phyloP scores from a whole-genome alignment of 768 basidiomycete genomes.

The Rhizopogon rudus region DNA sequence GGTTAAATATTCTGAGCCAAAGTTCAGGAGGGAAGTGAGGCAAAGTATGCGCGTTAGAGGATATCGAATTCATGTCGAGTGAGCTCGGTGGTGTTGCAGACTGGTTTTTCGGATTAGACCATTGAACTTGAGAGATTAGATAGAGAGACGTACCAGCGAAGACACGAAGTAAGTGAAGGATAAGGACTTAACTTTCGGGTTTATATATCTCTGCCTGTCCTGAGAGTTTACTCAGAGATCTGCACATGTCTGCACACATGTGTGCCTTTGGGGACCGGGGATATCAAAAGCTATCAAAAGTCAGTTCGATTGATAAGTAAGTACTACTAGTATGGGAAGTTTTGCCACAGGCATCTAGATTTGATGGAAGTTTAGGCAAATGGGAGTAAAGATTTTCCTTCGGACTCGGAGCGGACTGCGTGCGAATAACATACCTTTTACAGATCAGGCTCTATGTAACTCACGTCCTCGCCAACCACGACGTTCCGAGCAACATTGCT shows the following conservation, averaged over 20 bases:
- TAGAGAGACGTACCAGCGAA: neutral
- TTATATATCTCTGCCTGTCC: slow-evolving; percentile 7
- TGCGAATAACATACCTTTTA: neutral
- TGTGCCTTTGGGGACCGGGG: neutral
- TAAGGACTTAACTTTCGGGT: neutral
- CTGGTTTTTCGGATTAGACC: neutral
- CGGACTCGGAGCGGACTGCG: neutral
- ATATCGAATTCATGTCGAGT: slow-evolving; percentile 8
- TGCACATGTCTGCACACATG: neutral
- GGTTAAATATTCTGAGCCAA: slow-evolving; percentile 22
- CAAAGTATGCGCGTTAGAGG: neutral
- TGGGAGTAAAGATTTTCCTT: too few species aligned
- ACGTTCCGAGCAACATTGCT: neutral
- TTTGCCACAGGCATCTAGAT: too few species aligned
- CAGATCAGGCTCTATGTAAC: neutral
- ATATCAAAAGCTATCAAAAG: too few species aligned
- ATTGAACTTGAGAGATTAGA: neutral
- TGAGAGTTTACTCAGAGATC: slow-evolving; percentile 10
- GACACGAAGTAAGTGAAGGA: neutral
- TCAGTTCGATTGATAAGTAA: too few species aligned
- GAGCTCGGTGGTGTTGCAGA: neutral
- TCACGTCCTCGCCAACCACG: neutral
- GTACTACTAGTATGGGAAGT: too few species aligned
- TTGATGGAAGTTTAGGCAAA: too few species aligned
- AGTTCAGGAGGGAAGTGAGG: slow-evolving; percentile 21